Evolutionary conservation across 2,329 filamentous ascomycete genomes (phyloP).

Genomic region (Hymenoscyphus fructigenus): DNA sequence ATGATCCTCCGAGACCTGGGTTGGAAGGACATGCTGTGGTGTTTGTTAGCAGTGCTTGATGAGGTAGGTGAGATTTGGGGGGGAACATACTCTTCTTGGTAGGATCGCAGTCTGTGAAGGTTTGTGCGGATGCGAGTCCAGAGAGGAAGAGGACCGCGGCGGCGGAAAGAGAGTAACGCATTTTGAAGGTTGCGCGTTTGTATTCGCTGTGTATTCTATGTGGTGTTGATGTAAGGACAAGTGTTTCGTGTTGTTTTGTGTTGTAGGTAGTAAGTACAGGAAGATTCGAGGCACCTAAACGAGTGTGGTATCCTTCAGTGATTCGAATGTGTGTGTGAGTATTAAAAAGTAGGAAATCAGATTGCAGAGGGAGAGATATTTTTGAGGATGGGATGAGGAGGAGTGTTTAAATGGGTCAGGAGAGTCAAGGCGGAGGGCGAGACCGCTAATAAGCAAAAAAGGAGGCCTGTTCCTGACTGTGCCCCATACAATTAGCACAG

Average conservation of each 20-base stretch:
- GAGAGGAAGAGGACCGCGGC: constrained; percentile 24
- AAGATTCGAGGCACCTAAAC: constrained; percentile 11
- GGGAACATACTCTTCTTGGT: constrained; percentile 38
- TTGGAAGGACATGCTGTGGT: constrained; percentile 42
- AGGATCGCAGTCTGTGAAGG: constrained; percentile 46
- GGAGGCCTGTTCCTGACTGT: neutral
- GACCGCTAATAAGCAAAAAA: neutral
- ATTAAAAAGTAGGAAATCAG: constrained; percentile 2
- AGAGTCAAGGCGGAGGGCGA: neutral
- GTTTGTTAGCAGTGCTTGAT: constrained; percentile 23
- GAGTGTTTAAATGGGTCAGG: neutral
- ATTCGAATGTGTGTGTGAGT: neutral
- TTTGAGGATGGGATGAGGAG: neutral
- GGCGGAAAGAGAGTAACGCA: constrained; percentile 27
- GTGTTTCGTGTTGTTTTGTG: neutral
- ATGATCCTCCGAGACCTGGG: constrained; percentile 41
- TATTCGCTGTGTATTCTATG: neutral
- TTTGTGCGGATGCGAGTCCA: constrained; percentile 40
- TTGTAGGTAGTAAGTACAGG: neutral
- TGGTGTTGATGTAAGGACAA: neutral
- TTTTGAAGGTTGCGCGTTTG: constrained; percentile 16
- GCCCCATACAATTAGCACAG: neutral
- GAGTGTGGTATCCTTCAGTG: constrained; percentile 6
- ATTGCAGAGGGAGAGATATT: neutral
- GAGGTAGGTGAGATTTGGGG: neutral